A percentile compares a stretch with the other conserved stretches of the same genome.
phyloP scores from a whole-genome alignment of 176 grass and related monocot species.

The Triticum dicoccoides region DNA sequence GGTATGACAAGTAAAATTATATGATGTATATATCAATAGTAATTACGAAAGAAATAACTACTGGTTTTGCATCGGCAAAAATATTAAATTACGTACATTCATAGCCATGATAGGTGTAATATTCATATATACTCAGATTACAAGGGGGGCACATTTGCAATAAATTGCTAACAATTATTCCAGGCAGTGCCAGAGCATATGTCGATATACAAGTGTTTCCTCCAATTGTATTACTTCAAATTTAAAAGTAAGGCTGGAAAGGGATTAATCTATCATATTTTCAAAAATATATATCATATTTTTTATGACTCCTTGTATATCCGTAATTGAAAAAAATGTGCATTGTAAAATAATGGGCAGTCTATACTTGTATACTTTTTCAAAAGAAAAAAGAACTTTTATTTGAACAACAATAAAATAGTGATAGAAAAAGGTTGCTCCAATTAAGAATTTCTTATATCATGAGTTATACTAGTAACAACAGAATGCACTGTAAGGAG shows the following conservation, averaged over 20 bases:
- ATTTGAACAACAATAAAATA: too few relatives aligned
- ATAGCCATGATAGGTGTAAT: not conserved
- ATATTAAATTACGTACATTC: not conserved
- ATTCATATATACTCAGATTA: not conserved
- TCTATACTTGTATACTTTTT: not conserved
- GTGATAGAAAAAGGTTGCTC: too few relatives aligned
- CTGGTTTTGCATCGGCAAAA: not conserved
- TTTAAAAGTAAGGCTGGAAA: not conserved
- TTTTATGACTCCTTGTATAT: not conserved
- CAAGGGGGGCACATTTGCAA: not conserved
- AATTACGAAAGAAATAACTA: not conserved
- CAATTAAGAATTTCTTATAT: too few relatives aligned
- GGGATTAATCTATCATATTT: too few relatives aligned
- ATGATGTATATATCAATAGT: not conserved
- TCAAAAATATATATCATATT: not conserved
- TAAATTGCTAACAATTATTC: too few relatives aligned
- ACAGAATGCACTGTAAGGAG: too few relatives aligned
- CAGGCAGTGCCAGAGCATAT: too few relatives aligned
- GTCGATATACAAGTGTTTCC: not conserved
- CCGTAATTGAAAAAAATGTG: too few relatives aligned
- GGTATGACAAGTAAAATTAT: slow-evolving; percentile 24
- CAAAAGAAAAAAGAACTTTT: not conserved
- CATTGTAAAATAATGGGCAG: too few relatives aligned
- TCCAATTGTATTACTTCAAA: too few relatives aligned
- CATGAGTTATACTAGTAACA: too few relatives aligned